Evolutionary conservation across 2,329 filamentous ascomycete genomes (phyloP), one percentile per base, ranked within the genome.

Genomic region (Colletotrichum sojae): DNA sequence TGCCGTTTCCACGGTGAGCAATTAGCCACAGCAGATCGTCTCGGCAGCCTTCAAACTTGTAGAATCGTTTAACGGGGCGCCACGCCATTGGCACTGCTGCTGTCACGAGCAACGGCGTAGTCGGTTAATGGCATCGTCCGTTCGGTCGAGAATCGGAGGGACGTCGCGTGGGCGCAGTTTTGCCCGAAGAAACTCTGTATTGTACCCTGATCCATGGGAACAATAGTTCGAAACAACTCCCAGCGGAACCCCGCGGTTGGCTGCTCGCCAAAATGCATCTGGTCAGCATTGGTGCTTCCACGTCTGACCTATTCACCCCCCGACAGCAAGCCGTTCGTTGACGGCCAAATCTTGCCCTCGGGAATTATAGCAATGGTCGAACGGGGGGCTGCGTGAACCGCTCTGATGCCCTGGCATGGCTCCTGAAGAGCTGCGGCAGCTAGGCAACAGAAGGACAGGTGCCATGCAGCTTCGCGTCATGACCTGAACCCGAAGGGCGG

Each of bases 1-100:
- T 68, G 43, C 63, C 45, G 67, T 70, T 68, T 68, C 67, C 53
- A 52, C 63, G 63, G 67, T 70, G 63, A 68, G 20, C 12, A 16
- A 36, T 6, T 55, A 65, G 31, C 40, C 52, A 49, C 8, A 16
- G 39, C 45, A 36, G 51, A 56, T 51, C 40, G n/a, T 25, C 51
- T 40, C 31, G 36, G 18, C 46, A 12, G 36, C 56, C 9, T n/a
- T 52, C 6, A 16, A 54, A 48, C 10, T 45, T 52, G 36, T 22
- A 54, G 27, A 66, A 27, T 55, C 36, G 55, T 31, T 46, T 59
- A 9, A 36, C 10, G 31, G 39, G 53, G 60, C 25, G 54, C 46
- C 40, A 27, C 60, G 54, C 53, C 31, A 65, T 31, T 27, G 31
- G 61, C 56, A 57, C 58, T 52, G 45, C 31, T 18, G 62, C 40